Evolutionary conservation across 768 basidiomycete species (phyloP), one percentile per base, ranked within the genome.

Genomic region (Glaciozyma martinii): DNA sequence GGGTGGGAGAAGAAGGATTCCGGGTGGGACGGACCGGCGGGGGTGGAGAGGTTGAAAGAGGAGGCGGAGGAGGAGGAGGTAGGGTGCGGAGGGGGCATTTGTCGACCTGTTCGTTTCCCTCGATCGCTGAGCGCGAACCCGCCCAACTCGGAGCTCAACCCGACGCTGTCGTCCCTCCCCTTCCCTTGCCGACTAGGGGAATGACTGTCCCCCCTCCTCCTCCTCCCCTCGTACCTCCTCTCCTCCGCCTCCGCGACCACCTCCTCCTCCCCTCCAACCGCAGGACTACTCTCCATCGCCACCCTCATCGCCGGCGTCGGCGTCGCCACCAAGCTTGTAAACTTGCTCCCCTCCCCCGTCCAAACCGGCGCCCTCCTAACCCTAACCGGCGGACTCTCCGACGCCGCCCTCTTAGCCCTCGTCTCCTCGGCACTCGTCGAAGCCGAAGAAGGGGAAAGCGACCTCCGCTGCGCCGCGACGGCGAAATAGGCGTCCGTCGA

Each of bases 71-170:
- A 50, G 12, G 67, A 68, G 5, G 67, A 65, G 23, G 23, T 9
- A 1, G 42, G 27, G 54, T 43, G 18, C 5, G 43, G 63, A 12
- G 47, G 56, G 3, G 23, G 59, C 15, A 66, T 56, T 44, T 56
- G 47, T 59, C 60, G 62, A 49, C 44, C 19, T 59, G 60, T 27
- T 42, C 52, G 40, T 8, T 6, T 18, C 54, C 7, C 12, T 58
- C 43, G 0, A 47, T 56, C 16, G 66, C 64, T 16, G 63, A 63
- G 7, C 25, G 57, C 62, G n/a, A 70, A 64, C 27, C 63, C 65
- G 49, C 62, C 61, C 15, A 70, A 50, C 25, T 66, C 65, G 27
- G 59, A 61, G 12, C 61, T 66, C 9, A 70, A 56, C 1, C 65
- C 65, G 55, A 57, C 62, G 37, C 65, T 63, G 42, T 68, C 50